Conservation (phyloP, 1,139 yeast species). For the Geotrichum europaeum region DNA sequence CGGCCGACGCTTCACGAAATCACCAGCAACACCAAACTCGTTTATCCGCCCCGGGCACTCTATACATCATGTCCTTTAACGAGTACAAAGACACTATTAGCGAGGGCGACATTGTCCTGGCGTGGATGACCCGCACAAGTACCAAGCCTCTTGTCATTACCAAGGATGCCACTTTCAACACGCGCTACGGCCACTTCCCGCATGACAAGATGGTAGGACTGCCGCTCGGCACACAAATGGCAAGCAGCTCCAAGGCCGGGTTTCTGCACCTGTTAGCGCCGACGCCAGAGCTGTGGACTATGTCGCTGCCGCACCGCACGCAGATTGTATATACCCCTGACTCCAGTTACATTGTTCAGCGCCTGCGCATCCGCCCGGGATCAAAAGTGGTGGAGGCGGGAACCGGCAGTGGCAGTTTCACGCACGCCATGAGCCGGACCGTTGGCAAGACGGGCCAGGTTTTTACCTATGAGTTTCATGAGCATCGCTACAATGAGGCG, state of each 20-base stretch:
- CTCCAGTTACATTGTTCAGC: constrained; percentile 80
- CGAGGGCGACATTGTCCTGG: constrained; percentile 81
- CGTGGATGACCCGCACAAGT: constrained; percentile 74
- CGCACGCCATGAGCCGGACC: constrained; percentile 86
- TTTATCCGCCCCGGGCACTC: not conserved
- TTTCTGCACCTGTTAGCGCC: constrained; percentile 86
- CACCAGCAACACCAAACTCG: not conserved
- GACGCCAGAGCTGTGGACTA: constrained; percentile 92
- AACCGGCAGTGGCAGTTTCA: constrained; percentile 93
- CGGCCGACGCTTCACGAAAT: not conserved
- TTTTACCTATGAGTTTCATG: constrained; percentile 88
- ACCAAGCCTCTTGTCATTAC: constrained; percentile 68
- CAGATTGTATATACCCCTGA: constrained; percentile 97
- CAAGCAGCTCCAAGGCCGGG: constrained; percentile 74
- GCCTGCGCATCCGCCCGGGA: constrained; percentile 68
- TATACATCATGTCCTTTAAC: constrained; percentile 34
- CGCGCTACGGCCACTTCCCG: constrained; percentile 83
- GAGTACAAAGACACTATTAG: constrained; percentile 54
- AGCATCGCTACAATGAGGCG: constrained; percentile 76
- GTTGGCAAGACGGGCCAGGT: constrained; percentile 57
- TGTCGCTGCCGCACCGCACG: constrained; percentile 92
- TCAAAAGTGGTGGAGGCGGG: constrained; percentile 91
- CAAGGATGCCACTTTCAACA: constrained; percentile 58
- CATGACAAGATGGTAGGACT: constrained; percentile 79
- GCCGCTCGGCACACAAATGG: constrained; percentile 79